These are phyloP conservation scores for Cymbopogon flexuosus DNA, from an alignment of 202 grass and related monocot species.

Conservation along the genomic window DNA sequence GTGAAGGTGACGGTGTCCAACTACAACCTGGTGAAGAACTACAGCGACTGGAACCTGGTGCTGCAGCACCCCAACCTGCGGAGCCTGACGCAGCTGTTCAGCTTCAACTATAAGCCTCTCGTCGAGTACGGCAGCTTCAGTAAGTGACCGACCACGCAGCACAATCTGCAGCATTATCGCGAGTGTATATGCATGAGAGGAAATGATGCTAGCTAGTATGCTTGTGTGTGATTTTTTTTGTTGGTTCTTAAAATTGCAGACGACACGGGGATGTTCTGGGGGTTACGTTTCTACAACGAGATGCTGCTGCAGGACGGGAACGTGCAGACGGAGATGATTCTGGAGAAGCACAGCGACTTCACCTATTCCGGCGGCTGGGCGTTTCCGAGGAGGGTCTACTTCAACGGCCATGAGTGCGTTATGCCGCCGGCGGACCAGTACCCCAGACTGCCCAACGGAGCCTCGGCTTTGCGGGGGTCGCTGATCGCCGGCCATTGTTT, in stretches of 20 bases:
- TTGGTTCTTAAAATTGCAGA: constrained; percentile 30
- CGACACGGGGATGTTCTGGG: constrained; percentile 74
- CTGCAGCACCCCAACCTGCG: constrained; percentile 58
- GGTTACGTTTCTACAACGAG: constrained; percentile 62
- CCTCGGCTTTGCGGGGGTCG: not conserved
- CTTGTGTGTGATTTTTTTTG: not conserved
- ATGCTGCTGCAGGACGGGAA: constrained; percentile 67
- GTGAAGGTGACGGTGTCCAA: constrained; percentile 62
- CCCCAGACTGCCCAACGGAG: constrained; percentile 47
- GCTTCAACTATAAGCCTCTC: constrained; percentile 69
- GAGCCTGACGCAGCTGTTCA: constrained; percentile 53
- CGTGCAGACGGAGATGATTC: constrained; percentile 67
- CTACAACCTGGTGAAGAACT: constrained; percentile 56
- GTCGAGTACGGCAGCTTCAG: constrained; percentile 50
- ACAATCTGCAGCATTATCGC: not conserved
- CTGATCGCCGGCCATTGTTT: not conserved
- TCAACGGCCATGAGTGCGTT: constrained; percentile 58
- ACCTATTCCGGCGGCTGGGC: constrained; percentile 57
- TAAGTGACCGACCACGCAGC: constrained; percentile 29
- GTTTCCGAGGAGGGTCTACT: constrained; percentile 58
- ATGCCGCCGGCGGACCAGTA: constrained; percentile 62
- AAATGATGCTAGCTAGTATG: not conserved
- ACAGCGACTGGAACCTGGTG: constrained; percentile 76
- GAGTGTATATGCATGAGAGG: not conserved
- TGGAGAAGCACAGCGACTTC: constrained; percentile 47